Conservation (phyloP, 208 protist species). For the Angomonas desouzai region DNA sequence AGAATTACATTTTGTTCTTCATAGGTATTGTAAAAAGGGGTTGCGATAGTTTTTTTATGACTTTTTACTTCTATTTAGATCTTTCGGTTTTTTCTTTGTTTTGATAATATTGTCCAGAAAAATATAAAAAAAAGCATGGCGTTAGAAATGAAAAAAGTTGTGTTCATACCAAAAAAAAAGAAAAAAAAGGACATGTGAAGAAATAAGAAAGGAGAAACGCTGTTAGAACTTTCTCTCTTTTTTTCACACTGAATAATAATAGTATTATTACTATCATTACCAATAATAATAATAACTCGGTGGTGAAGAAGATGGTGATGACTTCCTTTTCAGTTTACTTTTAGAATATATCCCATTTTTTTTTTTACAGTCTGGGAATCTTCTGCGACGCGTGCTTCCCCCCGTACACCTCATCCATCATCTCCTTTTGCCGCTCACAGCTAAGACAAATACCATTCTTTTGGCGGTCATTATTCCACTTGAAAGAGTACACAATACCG, state of each 20-base stretch:
- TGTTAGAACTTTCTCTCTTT: not conserved
- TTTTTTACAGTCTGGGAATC: constrained; percentile 44
- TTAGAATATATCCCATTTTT: too few species aligned
- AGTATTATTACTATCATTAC: constrained; percentile 6
- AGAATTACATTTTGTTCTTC: too few species aligned
- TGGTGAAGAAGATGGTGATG: too few species aligned
- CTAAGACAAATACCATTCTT: constrained; percentile 69
- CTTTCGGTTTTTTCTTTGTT: not conserved
- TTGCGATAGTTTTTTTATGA: too few species aligned
- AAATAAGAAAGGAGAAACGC: constrained; percentile 6
- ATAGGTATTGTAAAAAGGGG: too few species aligned
- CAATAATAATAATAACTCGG: too few species aligned
- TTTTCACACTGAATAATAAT: constrained; percentile 11
- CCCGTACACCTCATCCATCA: constrained; percentile 81
- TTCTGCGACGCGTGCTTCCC: constrained; percentile 49
- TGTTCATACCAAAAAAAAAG: not conserved
- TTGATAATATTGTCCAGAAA: not conserved
- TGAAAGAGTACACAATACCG: constrained; percentile 65
- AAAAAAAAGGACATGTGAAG: constrained; percentile 1
- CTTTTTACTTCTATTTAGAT: too few species aligned
- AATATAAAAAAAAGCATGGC: not conserved
- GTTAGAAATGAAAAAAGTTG: not conserved
- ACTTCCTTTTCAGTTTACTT: too few species aligned
- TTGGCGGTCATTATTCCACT: constrained; percentile 61
- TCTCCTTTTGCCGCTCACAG: constrained; percentile 77